These are phyloP conservation scores for Lasiosphaeriaceae sp. DNA, from an alignment of 495 filamentous ascomycete genomes.

Conservation along the genomic window DNA sequence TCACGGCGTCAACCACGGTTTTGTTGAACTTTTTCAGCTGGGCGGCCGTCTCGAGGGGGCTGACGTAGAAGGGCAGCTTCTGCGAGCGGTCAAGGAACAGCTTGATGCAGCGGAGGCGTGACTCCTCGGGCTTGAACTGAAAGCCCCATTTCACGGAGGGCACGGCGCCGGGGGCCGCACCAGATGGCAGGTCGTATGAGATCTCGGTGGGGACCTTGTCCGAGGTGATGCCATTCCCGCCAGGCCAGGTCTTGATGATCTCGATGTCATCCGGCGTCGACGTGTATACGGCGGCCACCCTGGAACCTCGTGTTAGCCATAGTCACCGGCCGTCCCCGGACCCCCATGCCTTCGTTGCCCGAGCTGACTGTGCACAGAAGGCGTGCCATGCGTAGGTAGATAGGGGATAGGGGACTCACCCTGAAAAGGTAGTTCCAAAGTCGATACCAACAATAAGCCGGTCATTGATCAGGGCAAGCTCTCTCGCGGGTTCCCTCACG, in stretches of 20 bases:
- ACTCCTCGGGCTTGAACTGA: constrained; percentile 71
- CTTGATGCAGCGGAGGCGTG: constrained; percentile 73
- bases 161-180: constrained; percentile 28
- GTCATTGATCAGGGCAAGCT: constrained; percentile 43
- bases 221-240: constrained; percentile 67
- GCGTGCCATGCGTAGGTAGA: too few species aligned
- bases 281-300: constrained; percentile 71
- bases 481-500: constrained; percentile 47
- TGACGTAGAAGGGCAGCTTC: constrained; percentile 73
- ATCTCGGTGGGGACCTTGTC: constrained; percentile 66
- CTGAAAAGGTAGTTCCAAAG: constrained; percentile 69
- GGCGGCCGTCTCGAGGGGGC: constrained; percentile 66
- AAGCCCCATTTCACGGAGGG: constrained; percentile 66
- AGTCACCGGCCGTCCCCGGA: too few species aligned
- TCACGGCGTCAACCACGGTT: constrained; percentile 56
- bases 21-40: constrained; percentile 64
- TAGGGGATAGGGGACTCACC: constrained; percentile 41
- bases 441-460: constrained; percentile 63
- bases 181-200: constrained; percentile 45
- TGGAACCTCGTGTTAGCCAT: constrained; percentile 17
- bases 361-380: too few species aligned
- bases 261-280: constrained; percentile 73
- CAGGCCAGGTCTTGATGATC: constrained; percentile 79
- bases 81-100: constrained; percentile 74
- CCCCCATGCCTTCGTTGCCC: too few species aligned